These are phyloP conservation scores for Tricholoma sp. DNA, from an alignment of 768 basidiomycete species.

Conservation along the genomic window DNA sequence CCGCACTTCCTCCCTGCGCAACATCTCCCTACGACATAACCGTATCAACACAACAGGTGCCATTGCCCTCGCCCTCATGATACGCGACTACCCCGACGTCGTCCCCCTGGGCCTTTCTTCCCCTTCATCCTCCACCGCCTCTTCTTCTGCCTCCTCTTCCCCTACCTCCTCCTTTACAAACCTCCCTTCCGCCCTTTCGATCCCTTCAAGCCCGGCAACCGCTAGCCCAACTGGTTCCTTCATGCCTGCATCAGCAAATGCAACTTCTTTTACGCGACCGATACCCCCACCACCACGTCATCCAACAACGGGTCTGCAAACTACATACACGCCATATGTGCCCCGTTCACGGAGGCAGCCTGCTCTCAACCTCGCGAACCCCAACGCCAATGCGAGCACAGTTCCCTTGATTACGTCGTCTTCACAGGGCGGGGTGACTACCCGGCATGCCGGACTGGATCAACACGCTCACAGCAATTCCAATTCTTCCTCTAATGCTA, in stretches of 20 bases:
- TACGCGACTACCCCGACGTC: constrained; percentile 90
- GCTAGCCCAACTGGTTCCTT: constrained; percentile 20
- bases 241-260: constrained; percentile 14
- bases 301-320: constrained; percentile 50
- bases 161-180: constrained; percentile 28
- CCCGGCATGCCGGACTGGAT: constrained; percentile 28
- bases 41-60: constrained; percentile 80
- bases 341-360: constrained; percentile 54
- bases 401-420: constrained; percentile 70
- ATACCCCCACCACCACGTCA: constrained; percentile 36
- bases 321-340: constrained; percentile 82
- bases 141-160: constrained; percentile 32
- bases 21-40: constrained; percentile 89
- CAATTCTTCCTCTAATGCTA: constrained; percentile 15
- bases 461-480: constrained; percentile 14
- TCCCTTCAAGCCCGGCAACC: constrained; percentile 22
- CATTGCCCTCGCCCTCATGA: constrained; percentile 92
- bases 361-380: constrained; percentile 32
- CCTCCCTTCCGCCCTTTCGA: constrained; percentile 25
- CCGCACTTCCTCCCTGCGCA: constrained; percentile 76
- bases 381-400: constrained; percentile 38
- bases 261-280: too few species aligned
- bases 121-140: constrained; percentile 21
- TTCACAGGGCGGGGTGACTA: constrained; percentile 48
- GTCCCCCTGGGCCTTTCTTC: constrained; percentile 34